Conservation (phyloP, 768 basidiomycete species). For the Phanerochaete sordida region DNA sequence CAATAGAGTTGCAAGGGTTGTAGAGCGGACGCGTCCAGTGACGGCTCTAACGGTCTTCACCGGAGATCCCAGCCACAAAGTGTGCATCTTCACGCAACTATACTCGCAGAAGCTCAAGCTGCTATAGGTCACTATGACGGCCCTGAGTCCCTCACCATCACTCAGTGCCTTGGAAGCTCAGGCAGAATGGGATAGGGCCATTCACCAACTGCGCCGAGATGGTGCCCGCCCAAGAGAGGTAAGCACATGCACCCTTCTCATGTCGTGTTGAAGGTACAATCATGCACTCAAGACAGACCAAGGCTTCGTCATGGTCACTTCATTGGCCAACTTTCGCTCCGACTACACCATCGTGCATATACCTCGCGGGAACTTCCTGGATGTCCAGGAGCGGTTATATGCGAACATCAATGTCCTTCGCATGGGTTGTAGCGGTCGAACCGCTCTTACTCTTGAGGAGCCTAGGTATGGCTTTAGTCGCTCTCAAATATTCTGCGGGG, state of each 20-base stretch:
- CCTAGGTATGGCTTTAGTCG: conserved; percentile 45
- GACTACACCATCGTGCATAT: conserved; percentile 84
- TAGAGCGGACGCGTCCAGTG: conserved; percentile 58
- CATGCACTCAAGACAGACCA: conserved; percentile 46
- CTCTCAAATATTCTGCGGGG: conserved; percentile 1
- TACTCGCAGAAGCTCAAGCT: neutral
- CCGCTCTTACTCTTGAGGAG: conserved; percentile 73
- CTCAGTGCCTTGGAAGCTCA: conserved; percentile 43
- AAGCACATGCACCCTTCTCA: conserved; percentile 13
- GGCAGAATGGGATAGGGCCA: conserved; percentile 56
- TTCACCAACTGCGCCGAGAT: conserved; percentile 60
- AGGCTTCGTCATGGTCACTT: conserved; percentile 77
- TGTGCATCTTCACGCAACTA: conserved; percentile 16
- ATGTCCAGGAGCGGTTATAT: conserved; percentile 64
- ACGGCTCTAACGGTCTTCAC: conserved; percentile 73
- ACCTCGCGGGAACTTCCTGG: conserved; percentile 64
- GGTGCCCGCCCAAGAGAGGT: conserved; percentile 75
- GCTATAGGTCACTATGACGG: conserved; percentile 57
- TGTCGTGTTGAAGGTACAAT: neutral
- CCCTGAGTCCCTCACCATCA: conserved; percentile 43
- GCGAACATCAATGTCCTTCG: conserved; percentile 80
- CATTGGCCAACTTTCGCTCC: conserved; percentile 82
- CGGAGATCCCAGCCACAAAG: conserved; percentile 67
- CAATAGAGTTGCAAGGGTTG: conserved; percentile 45
- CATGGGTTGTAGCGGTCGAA: conserved; percentile 81